Evolutionary conservation across 768 basidiomycete genomes (phyloP), one percentile per base, ranked within the genome.

Genomic region (Krasilnikovozyma curviuscula): DNA sequence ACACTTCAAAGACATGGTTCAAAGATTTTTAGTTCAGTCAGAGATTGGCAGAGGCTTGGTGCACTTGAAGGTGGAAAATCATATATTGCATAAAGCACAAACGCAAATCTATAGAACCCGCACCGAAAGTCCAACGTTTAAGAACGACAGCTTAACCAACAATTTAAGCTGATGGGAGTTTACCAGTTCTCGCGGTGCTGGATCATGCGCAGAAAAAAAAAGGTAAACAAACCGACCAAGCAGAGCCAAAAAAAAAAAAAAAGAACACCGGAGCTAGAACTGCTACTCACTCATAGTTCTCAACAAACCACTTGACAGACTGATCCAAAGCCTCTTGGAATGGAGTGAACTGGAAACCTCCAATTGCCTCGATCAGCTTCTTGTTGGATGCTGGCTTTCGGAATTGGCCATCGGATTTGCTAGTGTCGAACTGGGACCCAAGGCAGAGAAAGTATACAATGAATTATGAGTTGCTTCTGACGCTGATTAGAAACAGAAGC

Each of bases 351-450:
- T 79, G 59, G 69, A 89, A 93, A 4, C 69, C 77, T 25, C 79
- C 79, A 14, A 43, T 51, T n/a, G 34, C 19, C 14, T 52, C 53
- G 42, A 88, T 76, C 44, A 82, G 67, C 64, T 89, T 91, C 59
- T 73, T 76, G 66, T 97, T 97, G 31, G 84, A 85, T 16, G 89
- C 89, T 0, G 89, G 88, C 67, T 95, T 95, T 56, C 88, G 78
- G 73, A 79, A 89, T 64, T 95, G 89, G 1, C 91, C 88, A 58
- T 97, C 91, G 8, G 88, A 76, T 44, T 76, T 74, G 23, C 74
- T 69, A 29, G 78, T 75, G 65, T 93, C 85, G 64, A 88, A 93
- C 82, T 85, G 55, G 43, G n/a, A 31, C 43, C 32, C 10, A 18
- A 12, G 10, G 30, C 16, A 33, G 34, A 49, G 25, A 32, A 41